Base-by-base conservation (phyloP, 805 yeast genomes). In the Metschnikowia proteae region DNA sequence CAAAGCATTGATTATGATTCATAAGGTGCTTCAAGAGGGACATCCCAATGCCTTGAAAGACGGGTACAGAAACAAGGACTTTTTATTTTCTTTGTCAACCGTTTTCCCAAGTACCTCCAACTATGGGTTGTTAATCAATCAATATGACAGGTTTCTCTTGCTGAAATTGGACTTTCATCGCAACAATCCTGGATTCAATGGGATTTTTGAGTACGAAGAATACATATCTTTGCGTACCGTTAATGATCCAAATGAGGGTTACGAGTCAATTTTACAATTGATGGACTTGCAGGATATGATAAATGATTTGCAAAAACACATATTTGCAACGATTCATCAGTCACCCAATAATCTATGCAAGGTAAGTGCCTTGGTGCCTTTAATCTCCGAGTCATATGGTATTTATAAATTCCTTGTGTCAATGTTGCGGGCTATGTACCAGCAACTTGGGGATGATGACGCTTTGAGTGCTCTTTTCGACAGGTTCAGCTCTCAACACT, bases 21-120 rank as follows among this genome's bases (percentile, higher is more conserved):
- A 92, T 61, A 91, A 92, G 60, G 92, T 94, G 5, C 70, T 92
- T n/a, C 98, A 94, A 65, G 99, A 92, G 67, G 99, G 99, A n/a
- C 98, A 92, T 64, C 89, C 89, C 10, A 78, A 88, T 27, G 83
- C 88, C 5, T 70, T 92, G 59, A 75, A 80, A 45, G 97, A 89
- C 59, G 97, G 89, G 1, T 86, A 82, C 60, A 75, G 81, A 52
- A 88, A 90, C 63, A 72, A 82, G 44, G 86, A 82, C 45, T 92
- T 95, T 84, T 74, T 92, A 42, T 80, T 83, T 47, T 79, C 90
- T 13, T 73, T 94, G 48, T 84, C 83, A 2, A 75, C 89, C 37
- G 74, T 80, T 6, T 71, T 74, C 46, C 71, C 77, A 10, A 51
- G 61, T 30, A 71, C 73, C 3, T 70, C 67, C 45, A 78, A 81